A percentile compares a stretch with the other conserved stretches of the same genome.
These are phyloP conservation scores for Penicillium egyptiacum DNA, from an alignment of 495 filamentous ascomycete species.

Conservation along the genomic window DNA sequence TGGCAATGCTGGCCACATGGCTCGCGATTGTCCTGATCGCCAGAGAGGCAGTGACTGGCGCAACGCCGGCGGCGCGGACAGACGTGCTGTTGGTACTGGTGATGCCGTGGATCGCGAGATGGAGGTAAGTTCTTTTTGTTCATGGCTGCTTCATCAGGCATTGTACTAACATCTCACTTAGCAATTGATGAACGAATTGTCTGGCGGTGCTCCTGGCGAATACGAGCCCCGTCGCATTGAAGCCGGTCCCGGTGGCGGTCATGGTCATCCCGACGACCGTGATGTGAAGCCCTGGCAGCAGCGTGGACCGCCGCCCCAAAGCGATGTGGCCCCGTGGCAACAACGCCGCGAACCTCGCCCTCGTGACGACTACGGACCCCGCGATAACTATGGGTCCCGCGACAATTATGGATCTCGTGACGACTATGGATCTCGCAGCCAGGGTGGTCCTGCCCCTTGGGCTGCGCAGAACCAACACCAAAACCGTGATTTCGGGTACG, in stretches of 20 bases:
- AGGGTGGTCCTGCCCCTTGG: slow-evolving; percentile 48
- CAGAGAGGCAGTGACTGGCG: slow-evolving; percentile 90
- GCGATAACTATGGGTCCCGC: slow-evolving; percentile 51
- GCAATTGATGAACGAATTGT: slow-evolving; percentile 98
- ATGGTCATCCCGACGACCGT: slow-evolving; percentile 51
- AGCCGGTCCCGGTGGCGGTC: slow-evolving; percentile 64
- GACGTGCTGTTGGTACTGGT: slow-evolving; percentile 64
- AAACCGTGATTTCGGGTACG: slow-evolving; percentile 40
- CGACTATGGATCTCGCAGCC: slow-evolving; percentile 21
- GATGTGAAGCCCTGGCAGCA: slow-evolving; percentile 89
- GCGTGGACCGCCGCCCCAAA: slow-evolving; percentile 65
- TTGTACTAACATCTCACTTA: slow-evolving; percentile 46
- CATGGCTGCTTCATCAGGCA: not conserved
- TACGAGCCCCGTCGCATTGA: slow-evolving; percentile 80
- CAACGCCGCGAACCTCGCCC: slow-evolving; percentile 56
- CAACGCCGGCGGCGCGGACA: slow-evolving; percentile 53
- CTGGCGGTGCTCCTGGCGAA: slow-evolving; percentile 66
- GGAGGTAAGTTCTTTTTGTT: slow-evolving; percentile 63
- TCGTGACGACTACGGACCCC: slow-evolving; percentile 52
- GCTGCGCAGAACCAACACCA: slow-evolving; percentile 30
- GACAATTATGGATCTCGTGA: slow-evolving; percentile 23
- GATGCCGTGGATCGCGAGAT: slow-evolving; percentile 93
- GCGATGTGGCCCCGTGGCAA: slow-evolving; percentile 78
- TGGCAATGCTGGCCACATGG: slow-evolving; percentile 92
- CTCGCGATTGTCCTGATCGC: slow-evolving; percentile 88